A percentile compares a stretch with the other conserved stretches of the same genome.
Evolutionary conservation across 1,284 basidiomycete genomes (phyloP).

Genomic region (Afroboletus lepidellus): DNA sequence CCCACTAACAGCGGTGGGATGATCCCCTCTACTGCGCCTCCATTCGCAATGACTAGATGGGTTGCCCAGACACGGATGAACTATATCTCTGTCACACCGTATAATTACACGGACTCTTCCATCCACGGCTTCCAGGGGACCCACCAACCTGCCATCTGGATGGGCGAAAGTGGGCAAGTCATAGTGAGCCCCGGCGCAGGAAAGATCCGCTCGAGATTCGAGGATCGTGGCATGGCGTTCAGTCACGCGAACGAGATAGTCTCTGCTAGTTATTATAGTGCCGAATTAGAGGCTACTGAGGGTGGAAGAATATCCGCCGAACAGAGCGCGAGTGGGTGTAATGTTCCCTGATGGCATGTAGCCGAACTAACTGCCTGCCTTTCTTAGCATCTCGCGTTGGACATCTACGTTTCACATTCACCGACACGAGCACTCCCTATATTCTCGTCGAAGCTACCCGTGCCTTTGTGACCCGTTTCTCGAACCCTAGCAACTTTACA

Average conservation of each 20-base stretch:
- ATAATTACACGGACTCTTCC: constrained; percentile 63
- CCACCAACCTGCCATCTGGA: constrained; percentile 87
- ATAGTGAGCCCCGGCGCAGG: constrained; percentile 64
- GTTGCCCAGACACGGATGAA: constrained; percentile 69
- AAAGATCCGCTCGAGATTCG: constrained; percentile 50
- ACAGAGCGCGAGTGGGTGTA: constrained; percentile 66
- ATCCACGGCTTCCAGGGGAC: constrained; percentile 79
- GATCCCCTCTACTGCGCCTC: constrained; percentile 71
- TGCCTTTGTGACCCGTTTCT: constrained; percentile 58
- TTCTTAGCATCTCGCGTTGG: constrained; percentile 77
- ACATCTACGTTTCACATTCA: constrained; percentile 74
- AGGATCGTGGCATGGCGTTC: constrained; percentile 62
- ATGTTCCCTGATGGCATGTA: not conserved
- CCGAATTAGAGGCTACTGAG: constrained; percentile 52
- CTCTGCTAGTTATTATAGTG: constrained; percentile 67
- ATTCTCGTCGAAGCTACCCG: constrained; percentile 73
- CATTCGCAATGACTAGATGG: constrained; percentile 84
- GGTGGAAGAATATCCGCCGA: constrained; percentile 57
- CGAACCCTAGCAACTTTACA: constrained; percentile 56
- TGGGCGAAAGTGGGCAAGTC: constrained; percentile 72
- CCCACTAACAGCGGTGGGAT: constrained; percentile 72
- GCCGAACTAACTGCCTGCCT: constrained; percentile 6
- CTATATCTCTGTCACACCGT: constrained; percentile 76
- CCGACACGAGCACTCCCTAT: constrained; percentile 48
- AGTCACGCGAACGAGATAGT: constrained; percentile 58